phyloP scores from a whole-genome alignment of 345 rosid genomes.

The Nasturtium officinale region DNA sequence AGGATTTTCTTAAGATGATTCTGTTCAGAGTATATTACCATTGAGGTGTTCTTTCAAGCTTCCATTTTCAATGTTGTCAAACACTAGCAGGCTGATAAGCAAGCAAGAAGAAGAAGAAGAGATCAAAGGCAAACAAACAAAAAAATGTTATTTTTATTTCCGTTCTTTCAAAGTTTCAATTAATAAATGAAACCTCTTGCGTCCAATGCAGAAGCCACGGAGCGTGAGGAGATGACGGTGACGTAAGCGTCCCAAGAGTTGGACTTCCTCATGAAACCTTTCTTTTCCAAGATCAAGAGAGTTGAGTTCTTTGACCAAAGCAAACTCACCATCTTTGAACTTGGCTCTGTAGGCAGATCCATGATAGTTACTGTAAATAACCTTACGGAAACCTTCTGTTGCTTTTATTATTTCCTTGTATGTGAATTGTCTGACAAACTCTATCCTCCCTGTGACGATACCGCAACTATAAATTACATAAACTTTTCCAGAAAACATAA shows the following conservation, averaged over 20 bases:
- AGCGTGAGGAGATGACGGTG: conserved; percentile 95
- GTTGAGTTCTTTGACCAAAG: conserved; percentile 73
- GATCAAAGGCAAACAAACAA: conserved; percentile 16
- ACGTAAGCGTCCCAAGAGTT: conserved; percentile 73
- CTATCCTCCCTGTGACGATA: conserved; percentile 54
- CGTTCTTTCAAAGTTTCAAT: no score
- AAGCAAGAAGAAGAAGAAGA: conserved; percentile 15
- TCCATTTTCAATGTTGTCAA: conserved; percentile 77
- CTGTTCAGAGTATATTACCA: conserved; percentile 51
- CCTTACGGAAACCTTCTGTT: conserved; percentile 69
- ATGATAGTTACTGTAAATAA: conserved; percentile 59
- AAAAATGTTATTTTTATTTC: no score
- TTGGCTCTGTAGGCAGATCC: conserved; percentile 78
- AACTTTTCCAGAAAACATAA: conserved; percentile 13
- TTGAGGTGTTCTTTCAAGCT: conserved; percentile 88
- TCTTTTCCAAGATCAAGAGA: conserved; percentile 54
- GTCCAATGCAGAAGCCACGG: conserved; percentile 72
- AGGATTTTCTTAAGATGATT: background rate
- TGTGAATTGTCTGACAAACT: conserved; percentile 57
- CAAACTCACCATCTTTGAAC: conserved; percentile 64
- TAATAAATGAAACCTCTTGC: conserved; percentile 74
- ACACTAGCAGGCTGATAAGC: conserved; percentile 73
- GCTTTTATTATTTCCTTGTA: conserved; percentile 79
- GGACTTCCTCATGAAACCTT: conserved; percentile 67
- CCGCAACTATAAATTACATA: background rate